These are phyloP conservation scores for Nicotiana rustica DNA, from an alignment of 305 asterid species.

Conservation along the genomic window DNA sequence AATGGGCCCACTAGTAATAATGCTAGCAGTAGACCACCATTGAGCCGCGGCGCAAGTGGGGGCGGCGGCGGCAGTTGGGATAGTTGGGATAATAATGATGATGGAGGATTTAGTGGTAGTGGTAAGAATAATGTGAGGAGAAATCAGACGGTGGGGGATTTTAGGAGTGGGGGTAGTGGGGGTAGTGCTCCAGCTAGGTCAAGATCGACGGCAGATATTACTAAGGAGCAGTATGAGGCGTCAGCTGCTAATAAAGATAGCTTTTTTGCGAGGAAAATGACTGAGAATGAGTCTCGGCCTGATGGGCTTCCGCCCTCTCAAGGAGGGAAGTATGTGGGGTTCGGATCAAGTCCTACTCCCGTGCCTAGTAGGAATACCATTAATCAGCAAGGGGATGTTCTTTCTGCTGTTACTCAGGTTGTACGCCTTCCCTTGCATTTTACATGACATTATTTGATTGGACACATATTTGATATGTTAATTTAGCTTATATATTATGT, in stretches of 20 bases:
- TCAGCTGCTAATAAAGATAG: constrained; percentile 83
- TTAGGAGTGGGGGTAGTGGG: constrained; percentile 65
- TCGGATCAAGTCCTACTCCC: constrained; percentile 69
- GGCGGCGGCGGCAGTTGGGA: constrained; percentile 67
- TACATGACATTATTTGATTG: neutral
- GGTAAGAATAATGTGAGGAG: constrained; percentile 61
- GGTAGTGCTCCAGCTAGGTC: constrained; percentile 65
- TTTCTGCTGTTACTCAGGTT: constrained; percentile 72
- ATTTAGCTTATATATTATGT: neutral
- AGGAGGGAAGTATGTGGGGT: constrained; percentile 90
- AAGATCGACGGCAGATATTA: constrained; percentile 70
- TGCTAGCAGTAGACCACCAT: constrained; percentile 60
- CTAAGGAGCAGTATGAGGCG: constrained; percentile 69
- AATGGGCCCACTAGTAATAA: constrained; percentile 21
- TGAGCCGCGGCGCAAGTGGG: constrained; percentile 47
- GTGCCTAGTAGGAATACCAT: constrained; percentile 41
- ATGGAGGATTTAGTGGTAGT: constrained; percentile 51
- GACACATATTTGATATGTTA: neutral
- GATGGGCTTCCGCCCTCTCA: constrained; percentile 92
- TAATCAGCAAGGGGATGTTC: constrained; percentile 62
- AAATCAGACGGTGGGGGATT: constrained; percentile 79
- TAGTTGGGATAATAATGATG: constrained; percentile 80
- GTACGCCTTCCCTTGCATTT: neutral
- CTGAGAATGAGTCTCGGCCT: constrained; percentile 76
- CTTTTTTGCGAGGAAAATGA: constrained; percentile 70